Evolutionary conservation across 495 filamentous ascomycete genomes (phyloP).

Genomic region (Penicillium odoratum): DNA sequence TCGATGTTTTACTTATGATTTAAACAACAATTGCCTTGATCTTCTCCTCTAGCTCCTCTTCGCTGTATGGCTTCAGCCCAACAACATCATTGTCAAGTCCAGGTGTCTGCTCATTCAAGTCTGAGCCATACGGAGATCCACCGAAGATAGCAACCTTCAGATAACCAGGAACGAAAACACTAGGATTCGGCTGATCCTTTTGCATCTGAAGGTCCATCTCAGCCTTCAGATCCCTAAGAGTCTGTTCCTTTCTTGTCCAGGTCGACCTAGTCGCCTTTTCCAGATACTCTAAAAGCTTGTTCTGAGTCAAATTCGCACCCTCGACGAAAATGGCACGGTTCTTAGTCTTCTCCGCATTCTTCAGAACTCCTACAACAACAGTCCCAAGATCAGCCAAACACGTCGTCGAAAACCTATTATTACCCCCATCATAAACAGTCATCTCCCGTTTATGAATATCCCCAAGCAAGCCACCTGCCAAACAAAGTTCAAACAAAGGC

Average conservation of each 20-base stretch:
- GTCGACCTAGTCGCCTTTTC: background rate
- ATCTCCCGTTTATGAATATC: constrained; percentile 8
- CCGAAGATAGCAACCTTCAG: constrained; percentile 5
- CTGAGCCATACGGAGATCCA: constrained; percentile 2
- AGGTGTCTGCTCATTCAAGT: constrained; percentile 4
- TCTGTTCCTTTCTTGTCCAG: background rate
- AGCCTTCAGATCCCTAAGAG: background rate
- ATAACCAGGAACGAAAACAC: constrained; percentile 1
- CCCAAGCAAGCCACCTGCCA: constrained; percentile 6
- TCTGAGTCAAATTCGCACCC: constrained; percentile 10
- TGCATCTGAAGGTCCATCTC: background rate
- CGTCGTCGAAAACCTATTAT: constrained; percentile 10
- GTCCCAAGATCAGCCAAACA: constrained; percentile 6
- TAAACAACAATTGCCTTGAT: background rate
- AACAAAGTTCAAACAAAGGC: constrained; percentile 11
- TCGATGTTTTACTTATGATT: background rate
- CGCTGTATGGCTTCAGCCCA: background rate
- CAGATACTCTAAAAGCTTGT: constrained; percentile 4
- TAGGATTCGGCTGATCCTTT: constrained; percentile 3
- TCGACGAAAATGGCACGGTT: constrained; percentile 14
- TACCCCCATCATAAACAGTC: constrained; percentile 19
- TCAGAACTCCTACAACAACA: constrained; percentile 10
- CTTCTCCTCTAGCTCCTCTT: background rate
- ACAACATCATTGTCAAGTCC: constrained; percentile 1
- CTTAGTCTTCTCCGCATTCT: constrained; percentile 4